phyloP scores from a whole-genome alignment of 108 stramenopile species.

The Mediolabrus comicus region DNA sequence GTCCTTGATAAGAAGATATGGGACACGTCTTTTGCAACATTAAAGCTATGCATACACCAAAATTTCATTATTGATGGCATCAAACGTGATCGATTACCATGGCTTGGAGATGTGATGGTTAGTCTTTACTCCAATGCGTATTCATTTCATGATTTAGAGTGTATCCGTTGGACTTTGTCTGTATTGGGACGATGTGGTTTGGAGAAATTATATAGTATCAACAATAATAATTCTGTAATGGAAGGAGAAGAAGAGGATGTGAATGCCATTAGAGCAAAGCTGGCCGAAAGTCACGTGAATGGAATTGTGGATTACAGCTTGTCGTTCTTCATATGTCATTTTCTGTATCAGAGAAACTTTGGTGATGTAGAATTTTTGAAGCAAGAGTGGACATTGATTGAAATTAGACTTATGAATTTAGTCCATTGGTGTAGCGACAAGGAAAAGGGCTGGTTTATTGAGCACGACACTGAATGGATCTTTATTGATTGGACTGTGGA shows the following conservation, averaged over 20 bases:
- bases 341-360: constrained; percentile 42
- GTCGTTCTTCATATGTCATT: constrained; percentile 41
- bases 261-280: not conserved
- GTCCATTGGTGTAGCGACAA: constrained; percentile 18
- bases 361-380: constrained; percentile 29
- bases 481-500: constrained; percentile 47
- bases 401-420: constrained; percentile 12
- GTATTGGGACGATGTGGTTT: constrained; percentile 45
- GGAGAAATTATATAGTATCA: not conserved
- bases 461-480: constrained; percentile 28
- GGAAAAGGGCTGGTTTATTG: constrained; percentile 19
- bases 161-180: constrained; percentile 27
- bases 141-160: constrained; percentile 17
- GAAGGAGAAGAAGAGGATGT: not conserved
- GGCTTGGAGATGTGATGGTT: constrained; percentile 46
- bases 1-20: constrained; percentile 25
- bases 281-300: constrained; percentile 33
- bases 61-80: constrained; percentile 47
- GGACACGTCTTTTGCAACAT: constrained; percentile 22
- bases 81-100: constrained; percentile 47
- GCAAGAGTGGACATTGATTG: constrained; percentile 31
- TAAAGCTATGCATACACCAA: constrained; percentile 28
- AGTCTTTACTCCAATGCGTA: constrained; percentile 32
- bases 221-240: not conserved
- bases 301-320: constrained; percentile 47